Conservation (phyloP, 1,284 basidiomycete species). For the Ustilago shanxiensis region DNA sequence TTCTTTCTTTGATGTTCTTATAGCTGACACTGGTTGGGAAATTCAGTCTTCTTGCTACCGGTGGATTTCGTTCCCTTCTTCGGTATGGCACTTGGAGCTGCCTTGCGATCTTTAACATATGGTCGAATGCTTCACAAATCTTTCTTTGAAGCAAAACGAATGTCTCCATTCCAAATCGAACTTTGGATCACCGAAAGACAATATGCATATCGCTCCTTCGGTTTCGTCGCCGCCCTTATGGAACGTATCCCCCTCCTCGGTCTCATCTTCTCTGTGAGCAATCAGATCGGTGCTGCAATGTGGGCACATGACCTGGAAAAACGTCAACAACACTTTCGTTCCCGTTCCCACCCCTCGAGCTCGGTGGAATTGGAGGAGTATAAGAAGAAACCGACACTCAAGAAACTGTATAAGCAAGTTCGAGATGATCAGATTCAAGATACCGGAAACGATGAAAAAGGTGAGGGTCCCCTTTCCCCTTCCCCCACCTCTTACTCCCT, state of each 20-base stretch:
- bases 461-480: not conserved
- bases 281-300: constrained; percentile 69
- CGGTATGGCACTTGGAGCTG: constrained; percentile 53
- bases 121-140: constrained; percentile 49
- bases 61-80: constrained; percentile 66
- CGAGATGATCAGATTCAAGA: constrained; percentile 9
- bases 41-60: constrained; percentile 54
- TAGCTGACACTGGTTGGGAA: not conserved
- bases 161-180: constrained; percentile 63
- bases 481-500: not conserved
- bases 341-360: not conserved
- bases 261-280: constrained; percentile 64
- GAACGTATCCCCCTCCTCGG: constrained; percentile 66
- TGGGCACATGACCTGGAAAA: constrained; percentile 70
- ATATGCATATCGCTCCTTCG: constrained; percentile 60
- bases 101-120: constrained; percentile 54
- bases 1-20: not conserved
- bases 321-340: constrained; percentile 51
- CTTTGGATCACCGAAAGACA: constrained; percentile 67
- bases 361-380: constrained; percentile 19
- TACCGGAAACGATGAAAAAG: not conserved
- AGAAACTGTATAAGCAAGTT: constrained; percentile 42
- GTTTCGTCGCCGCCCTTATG: constrained; percentile 60
- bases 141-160: constrained; percentile 65
- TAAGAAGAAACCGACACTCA: constrained; percentile 37